phyloP scores from a whole-genome alignment of 73 alveolate genomes.

The Paramecium pentaurelia region DNA sequence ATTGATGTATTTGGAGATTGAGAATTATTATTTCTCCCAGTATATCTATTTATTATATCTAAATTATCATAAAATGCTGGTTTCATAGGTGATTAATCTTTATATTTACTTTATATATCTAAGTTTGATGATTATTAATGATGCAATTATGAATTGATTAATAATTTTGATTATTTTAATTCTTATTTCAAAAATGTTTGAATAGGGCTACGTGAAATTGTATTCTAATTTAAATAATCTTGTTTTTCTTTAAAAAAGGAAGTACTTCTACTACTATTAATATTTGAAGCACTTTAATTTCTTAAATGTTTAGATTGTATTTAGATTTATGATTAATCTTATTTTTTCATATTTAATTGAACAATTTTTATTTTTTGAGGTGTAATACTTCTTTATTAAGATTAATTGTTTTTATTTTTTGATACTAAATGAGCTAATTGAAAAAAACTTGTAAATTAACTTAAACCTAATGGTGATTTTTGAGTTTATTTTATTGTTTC shows the following conservation, averaged over 20 bases:
- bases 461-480: not conserved
- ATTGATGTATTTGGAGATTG: not conserved
- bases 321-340: not conserved
- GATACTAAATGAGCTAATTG: not conserved
- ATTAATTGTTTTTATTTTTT: not conserved
- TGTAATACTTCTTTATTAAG: not conserved
- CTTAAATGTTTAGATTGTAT: not conserved
- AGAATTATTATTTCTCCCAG: not conserved
- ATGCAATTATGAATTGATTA: not conserved
- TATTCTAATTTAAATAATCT: not conserved
- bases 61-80: not conserved
- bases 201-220: not conserved
- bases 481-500: not conserved
- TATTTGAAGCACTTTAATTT: not conserved
- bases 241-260: not conserved
- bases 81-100: not conserved
- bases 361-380: not conserved
- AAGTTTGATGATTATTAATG: not conserved
- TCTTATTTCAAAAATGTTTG: not conserved
- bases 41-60: not conserved
- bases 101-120: not conserved
- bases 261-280: not conserved
- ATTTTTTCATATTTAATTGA: not conserved
- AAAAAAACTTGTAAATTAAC: not conserved
- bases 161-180: not conserved